A percentile compares a stretch with the other conserved stretches of the same genome.
Conservation (phyloP, 208 protist genomes). For the Porcisia deanei region DNA sequence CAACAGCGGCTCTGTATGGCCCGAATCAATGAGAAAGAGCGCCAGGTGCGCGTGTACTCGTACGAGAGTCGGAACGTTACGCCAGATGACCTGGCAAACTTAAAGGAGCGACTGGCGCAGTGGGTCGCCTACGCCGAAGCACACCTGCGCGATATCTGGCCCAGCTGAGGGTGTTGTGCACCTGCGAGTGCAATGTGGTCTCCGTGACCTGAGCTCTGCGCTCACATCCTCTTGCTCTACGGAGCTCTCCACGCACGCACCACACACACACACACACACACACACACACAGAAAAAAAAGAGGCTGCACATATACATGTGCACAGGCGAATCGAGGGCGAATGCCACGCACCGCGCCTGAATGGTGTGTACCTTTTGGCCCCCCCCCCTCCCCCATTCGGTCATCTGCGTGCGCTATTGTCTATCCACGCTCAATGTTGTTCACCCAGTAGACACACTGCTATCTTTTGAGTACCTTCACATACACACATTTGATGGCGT, state of each 20-base stretch:
- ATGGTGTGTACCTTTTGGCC: no score
- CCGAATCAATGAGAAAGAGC: slow-evolving; percentile 43
- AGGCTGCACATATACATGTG: no score
- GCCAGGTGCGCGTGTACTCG: slow-evolving; percentile 39
- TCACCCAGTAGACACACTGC: no score
- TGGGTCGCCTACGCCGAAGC: slow-evolving; percentile 34
- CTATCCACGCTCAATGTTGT: no score
- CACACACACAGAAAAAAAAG: neutral
- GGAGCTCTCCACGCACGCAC: neutral
- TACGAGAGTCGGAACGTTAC: slow-evolving; percentile 46
- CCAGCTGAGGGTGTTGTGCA: neutral
- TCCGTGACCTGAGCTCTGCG: neutral
- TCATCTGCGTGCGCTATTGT: no score
- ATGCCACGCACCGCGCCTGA: no score
- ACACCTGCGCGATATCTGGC: slow-evolving; percentile 40
- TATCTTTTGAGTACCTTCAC: no score
- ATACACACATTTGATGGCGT: no score
- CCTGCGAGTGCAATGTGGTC: neutral
- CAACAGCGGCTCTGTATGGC: slow-evolving; percentile 44
- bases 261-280: no score
- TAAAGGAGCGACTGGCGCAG: slow-evolving; percentile 38
- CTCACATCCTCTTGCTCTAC: neutral
- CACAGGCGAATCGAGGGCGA: no score
- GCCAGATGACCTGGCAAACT: slow-evolving; percentile 21
- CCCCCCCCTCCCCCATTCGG: no score